phyloP scores from a whole-genome alignment of 1,139 yeast genomes.

The Nadsonia commutata region DNA sequence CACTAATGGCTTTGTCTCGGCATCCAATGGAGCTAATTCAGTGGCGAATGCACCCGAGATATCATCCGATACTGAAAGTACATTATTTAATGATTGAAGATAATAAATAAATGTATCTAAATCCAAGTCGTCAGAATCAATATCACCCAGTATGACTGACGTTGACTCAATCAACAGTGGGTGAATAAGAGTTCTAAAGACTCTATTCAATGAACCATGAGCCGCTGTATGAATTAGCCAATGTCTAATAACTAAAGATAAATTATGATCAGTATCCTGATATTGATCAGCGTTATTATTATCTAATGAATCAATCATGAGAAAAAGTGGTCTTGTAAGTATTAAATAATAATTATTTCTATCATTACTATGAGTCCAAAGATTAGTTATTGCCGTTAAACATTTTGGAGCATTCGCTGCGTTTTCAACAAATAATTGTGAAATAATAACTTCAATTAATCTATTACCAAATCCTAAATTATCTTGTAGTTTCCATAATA shows the following conservation, averaged over 20 bases:
- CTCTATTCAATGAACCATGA: constrained; percentile 42
- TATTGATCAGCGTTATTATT: constrained; percentile 21
- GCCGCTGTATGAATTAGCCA: constrained; percentile 42
- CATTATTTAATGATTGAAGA: constrained; percentile 8
- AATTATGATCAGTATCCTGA: constrained; percentile 12
- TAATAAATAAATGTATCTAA: constrained; percentile 10
- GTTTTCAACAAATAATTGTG: constrained; percentile 17
- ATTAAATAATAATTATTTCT: constrained; percentile 30
- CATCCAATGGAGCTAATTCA: constrained; percentile 15
- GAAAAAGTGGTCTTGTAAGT: constrained; percentile 49
- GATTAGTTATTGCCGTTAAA: constrained; percentile 20
- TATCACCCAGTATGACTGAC: neutral
- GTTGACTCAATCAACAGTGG: constrained; percentile 26
- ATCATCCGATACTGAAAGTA: constrained; percentile 8
- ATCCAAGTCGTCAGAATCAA: constrained; percentile 13
- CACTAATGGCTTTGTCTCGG: constrained; percentile 25
- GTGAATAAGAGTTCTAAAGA: constrained; percentile 41
- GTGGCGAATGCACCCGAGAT: constrained; percentile 6
- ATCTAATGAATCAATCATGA: constrained; percentile 48
- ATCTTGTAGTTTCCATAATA: constrained; percentile 25
- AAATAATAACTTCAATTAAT: constrained; percentile 24
- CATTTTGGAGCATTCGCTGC: constrained; percentile 10
- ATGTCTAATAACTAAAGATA: constrained; percentile 30
- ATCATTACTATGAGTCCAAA: constrained; percentile 30
- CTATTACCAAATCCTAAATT: constrained; percentile 11